These are phyloP conservation scores for Boletus rufocinnamomeus DNA, from an alignment of 768 basidiomycete genomes.

Conservation along the genomic window DNA sequence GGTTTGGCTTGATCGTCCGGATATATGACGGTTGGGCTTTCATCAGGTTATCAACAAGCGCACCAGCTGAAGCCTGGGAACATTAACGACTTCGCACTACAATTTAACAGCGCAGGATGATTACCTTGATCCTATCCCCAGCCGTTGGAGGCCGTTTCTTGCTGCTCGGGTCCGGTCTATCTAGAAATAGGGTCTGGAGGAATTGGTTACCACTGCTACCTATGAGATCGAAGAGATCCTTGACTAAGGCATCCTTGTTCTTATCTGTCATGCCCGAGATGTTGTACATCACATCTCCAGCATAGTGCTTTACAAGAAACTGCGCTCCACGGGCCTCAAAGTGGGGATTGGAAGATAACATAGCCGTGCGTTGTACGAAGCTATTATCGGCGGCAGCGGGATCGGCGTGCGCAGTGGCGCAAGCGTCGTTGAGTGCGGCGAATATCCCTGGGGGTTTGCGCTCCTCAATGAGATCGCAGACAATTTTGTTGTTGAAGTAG, in stretches of 20 bases:
- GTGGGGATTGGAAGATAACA: conserved; percentile 82
- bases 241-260: conserved; percentile 97
- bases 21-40: conserved; percentile 97
- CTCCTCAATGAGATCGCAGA: conserved; percentile 98
- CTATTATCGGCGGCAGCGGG: conserved; percentile 95
- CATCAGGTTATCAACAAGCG: conserved; percentile 97
- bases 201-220: conserved; percentile 80
- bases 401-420: conserved; percentile 97
- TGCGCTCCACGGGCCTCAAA: conserved; percentile 94
- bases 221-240: conserved; percentile 91
- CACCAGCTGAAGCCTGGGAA: conserved; percentile 81
- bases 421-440: conserved; percentile 97
- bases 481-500: conserved; percentile 98
- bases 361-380: conserved; percentile 88
- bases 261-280: conserved; percentile 99
- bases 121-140: conserved; percentile 94
- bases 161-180: conserved; percentile 92
- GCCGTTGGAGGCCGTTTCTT: conserved; percentile 99
- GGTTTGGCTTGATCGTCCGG: conserved; percentile 98
- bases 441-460: conserved; percentile 96
- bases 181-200: conserved; percentile 87
- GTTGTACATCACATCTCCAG: conserved; percentile 98
- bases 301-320: conserved; percentile 95
- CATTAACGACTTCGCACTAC: not conserved
- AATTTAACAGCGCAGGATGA: conserved; percentile 3